Evolutionary conservation across 441 rosid species (phyloP).

Genomic region (Populus trichocarpa): DNA sequence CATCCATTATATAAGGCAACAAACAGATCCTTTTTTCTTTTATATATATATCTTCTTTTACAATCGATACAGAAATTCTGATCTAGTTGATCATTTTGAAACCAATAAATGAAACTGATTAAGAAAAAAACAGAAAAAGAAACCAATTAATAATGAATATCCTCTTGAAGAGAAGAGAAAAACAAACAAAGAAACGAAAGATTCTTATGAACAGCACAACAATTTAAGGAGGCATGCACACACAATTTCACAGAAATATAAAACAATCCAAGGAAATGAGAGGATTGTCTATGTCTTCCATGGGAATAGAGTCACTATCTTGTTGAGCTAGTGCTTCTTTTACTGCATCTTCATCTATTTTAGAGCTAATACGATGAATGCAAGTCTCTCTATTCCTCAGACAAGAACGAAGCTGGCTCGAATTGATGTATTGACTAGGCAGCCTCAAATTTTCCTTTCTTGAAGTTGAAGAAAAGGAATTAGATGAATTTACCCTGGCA

Average conservation of each 20-base stretch:
- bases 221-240: background rate
- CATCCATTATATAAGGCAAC: too few species aligned
- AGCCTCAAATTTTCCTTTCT: constrained; percentile 37
- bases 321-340: constrained; percentile 33
- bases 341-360: constrained; percentile 41
- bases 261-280: constrained; percentile 85
- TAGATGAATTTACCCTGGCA: constrained; percentile 21
- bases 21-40: too few species aligned
- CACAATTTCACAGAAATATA: constrained; percentile 54
- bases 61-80: too few species aligned
- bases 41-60: too few species aligned
- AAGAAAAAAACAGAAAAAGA: too few species aligned
- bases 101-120: too few species aligned
- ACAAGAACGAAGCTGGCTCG: constrained; percentile 21
- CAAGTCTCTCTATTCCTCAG: constrained; percentile 44
- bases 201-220: too few species aligned
- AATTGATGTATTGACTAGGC: constrained; percentile 20
- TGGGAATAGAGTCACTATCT: constrained; percentile 26
- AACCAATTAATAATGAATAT: too few species aligned
- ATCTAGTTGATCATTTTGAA: too few species aligned
- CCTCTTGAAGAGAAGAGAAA: too few species aligned
- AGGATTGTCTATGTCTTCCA: constrained; percentile 70
- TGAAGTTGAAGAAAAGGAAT: constrained; percentile 24
- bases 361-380: constrained; percentile 51
- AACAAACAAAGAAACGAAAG: too few species aligned